phyloP scores from a whole-genome alignment of 257 asterid genomes.

The Nicotiana paniculata region DNA sequence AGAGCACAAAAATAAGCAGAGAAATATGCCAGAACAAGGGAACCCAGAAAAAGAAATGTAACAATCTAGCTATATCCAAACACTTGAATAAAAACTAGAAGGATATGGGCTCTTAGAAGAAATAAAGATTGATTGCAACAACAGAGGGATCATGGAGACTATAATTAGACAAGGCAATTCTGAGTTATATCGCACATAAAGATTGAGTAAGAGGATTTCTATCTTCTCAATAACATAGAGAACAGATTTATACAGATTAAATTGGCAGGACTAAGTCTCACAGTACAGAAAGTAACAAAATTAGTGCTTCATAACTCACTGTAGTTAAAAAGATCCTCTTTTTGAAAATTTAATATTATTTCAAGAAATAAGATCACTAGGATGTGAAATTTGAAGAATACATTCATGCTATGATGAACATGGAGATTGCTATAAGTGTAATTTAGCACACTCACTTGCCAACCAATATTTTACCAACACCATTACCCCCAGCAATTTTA shows the following conservation, averaged over 20 bases:
- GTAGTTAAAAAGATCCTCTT: not conserved
- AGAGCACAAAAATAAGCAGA: not conserved
- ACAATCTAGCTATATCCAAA: not conserved
- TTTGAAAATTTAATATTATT: not conserved
- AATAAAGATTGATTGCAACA: not conserved
- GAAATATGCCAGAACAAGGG: not conserved
- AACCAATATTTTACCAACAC: constrained; percentile 83
- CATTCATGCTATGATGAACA: not conserved
- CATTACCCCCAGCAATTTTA: constrained; percentile 88
- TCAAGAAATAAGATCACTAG: not conserved
- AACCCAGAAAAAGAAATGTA: not conserved
- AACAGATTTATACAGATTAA: not conserved
- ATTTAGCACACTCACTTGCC: constrained; percentile 58
- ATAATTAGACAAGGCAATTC: not conserved
- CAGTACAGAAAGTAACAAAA: not conserved
- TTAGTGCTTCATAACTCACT: not conserved
- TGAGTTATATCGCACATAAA: not conserved
- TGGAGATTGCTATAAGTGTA: not conserved
- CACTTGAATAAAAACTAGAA: not conserved
- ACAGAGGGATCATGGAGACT: not conserved
- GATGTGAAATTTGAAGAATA: not conserved
- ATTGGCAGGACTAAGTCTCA: not conserved
- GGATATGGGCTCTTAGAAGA: not conserved
- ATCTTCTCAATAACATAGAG: not conserved
- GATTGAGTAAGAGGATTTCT: not conserved